phyloP scores from a whole-genome alignment of 176 grass and related monocot genomes.

The Phragmites australis region DNA sequence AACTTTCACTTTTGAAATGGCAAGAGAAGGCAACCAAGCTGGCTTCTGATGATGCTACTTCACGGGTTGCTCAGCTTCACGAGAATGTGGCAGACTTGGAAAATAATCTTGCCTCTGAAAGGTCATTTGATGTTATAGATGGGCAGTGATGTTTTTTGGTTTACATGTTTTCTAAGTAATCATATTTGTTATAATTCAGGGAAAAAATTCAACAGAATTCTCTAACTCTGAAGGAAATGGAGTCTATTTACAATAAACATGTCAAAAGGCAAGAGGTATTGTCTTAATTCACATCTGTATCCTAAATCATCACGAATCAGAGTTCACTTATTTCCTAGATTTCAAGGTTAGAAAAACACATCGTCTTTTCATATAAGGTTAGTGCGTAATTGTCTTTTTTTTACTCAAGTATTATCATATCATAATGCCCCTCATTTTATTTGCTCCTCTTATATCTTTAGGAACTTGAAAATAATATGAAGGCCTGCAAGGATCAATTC shows the following conservation, averaged over 20 bases:
- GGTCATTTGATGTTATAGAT: conserved; percentile 49
- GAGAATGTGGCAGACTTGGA: conserved; percentile 64
- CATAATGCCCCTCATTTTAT: background rate
- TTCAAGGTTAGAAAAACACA: background rate
- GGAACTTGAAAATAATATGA: conserved; percentile 85
- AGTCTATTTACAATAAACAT: conserved; percentile 68
- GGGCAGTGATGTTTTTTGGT: background rate
- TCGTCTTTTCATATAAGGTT: background rate
- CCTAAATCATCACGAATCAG: conserved; percentile 7
- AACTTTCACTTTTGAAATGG: conserved; percentile 88
- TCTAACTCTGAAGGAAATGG: conserved; percentile 66
- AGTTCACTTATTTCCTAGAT: conserved; percentile 23
- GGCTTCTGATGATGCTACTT: conserved; percentile 76
- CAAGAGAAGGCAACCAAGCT: conserved; percentile 83
- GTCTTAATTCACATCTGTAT: conserved; percentile 16
- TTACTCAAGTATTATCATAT: too few relatives aligned
- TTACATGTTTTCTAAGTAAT: conserved; percentile 31
- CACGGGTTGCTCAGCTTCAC: conserved; percentile 59
- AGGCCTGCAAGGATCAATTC: conserved; percentile 84
- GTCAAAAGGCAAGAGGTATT: conserved; percentile 89
- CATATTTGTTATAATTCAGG: conserved; percentile 50
- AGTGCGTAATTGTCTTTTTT: background rate
- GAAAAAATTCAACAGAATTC: conserved; percentile 70
- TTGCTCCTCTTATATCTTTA: conserved; percentile 42
- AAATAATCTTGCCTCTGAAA: conserved; percentile 62